Base-by-base conservation (phyloP, 106 monocot genomes). In the Dendrobium catenatum region DNA sequence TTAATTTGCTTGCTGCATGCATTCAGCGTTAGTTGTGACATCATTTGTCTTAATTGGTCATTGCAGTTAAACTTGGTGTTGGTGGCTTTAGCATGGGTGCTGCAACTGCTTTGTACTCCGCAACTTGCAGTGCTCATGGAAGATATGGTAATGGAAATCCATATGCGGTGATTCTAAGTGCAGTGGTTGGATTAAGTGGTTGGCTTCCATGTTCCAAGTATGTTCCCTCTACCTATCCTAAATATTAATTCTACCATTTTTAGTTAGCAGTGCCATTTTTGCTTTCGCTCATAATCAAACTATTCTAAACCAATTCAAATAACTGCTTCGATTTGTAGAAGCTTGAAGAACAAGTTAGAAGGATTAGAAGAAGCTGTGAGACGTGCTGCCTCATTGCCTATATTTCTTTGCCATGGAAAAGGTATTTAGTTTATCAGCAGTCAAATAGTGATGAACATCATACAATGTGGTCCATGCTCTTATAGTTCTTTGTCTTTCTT, bases 71-170 rank as follows among this genome's bases (percentile, higher is more conserved):
- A 86, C 83, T 99, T 89, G 99, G 91, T 75, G 80, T 99, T 72
- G 95, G 95, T 77, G 99, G 99, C 29, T 99, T 99, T 84, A 99
- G 95, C 61, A 99, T 99, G 99, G 99, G 99, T 81, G 91, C 95
- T 70, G 99, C 95, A 56, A 89, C 88, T 67, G 95, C 99, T 0
- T 82, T 99, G 26, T 95, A 95, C 56, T 93, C 99, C 51, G 95
- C 95, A 19, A 88, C 91, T 79, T 99, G 99, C 70, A 91, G 78
- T 83, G 84, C 82, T 75, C 85, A 80, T 77, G 99, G 99, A 40
- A 95, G 86, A 78, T 99, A 91, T 75, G 91, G 90, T 79, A 99
- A 93, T 86, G 95, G 91, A 19, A 92, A 84, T 80, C 82, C 86
- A 24, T 99, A 95, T 81, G 85, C 91, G 42, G 85, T 99, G 70